phyloP scores from a whole-genome alignment of 257 asterid genomes.

The Fraxinus pennsylvanica region DNA sequence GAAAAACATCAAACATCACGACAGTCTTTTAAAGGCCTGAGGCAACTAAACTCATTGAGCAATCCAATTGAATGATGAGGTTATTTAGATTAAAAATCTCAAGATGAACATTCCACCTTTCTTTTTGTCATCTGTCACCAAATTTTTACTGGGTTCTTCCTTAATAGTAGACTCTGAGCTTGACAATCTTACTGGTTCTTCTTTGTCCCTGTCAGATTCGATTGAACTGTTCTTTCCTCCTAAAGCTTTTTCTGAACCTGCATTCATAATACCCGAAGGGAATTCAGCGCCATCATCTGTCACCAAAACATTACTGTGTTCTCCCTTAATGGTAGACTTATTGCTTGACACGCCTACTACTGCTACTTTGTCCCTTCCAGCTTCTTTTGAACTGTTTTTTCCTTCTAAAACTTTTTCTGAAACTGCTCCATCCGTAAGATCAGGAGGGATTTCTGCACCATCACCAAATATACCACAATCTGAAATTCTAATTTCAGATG shows the following conservation, averaged over 20 bases:
- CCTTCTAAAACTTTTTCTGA: constrained; percentile 38
- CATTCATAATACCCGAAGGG: constrained; percentile 28
- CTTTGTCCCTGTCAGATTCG: constrained; percentile 30
- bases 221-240: constrained; percentile 37
- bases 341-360: constrained; percentile 32
- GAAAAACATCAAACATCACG: background rate
- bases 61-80: constrained; percentile 8
- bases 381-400: constrained; percentile 34
- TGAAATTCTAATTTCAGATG: constrained; percentile 17
- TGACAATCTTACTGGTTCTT: constrained; percentile 36
- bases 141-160: constrained; percentile 32
- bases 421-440: constrained; percentile 32
- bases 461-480: background rate
- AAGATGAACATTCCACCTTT: constrained; percentile 40
- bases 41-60: constrained; percentile 6
- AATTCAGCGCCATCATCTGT: constrained; percentile 28
- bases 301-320: constrained; percentile 10
- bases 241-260: constrained; percentile 16
- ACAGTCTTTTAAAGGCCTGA: constrained; percentile 1
- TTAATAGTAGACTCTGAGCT: constrained; percentile 22
- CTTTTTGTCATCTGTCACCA: constrained; percentile 25
- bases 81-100: constrained; percentile 10
- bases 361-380: constrained; percentile 32
- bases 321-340: constrained; percentile 26
- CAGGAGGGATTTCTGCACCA: constrained; percentile 32